Conservation (phyloP, 345 rosid genomes). For the Mangifera indica region DNA sequence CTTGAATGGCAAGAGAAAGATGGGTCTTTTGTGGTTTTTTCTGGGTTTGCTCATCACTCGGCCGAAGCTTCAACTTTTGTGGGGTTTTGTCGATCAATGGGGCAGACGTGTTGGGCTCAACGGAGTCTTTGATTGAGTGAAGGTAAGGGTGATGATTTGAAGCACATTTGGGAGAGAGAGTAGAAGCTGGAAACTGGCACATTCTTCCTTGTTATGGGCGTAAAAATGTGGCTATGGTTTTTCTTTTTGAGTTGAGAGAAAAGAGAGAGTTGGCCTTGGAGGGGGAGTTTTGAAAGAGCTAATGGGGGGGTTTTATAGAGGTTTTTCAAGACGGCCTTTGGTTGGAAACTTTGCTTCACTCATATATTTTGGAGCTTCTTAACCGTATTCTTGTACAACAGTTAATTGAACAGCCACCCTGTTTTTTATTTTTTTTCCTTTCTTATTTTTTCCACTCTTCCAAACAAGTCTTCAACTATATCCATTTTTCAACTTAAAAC, state of each 20-base stretch:
- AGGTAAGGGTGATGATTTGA: neutral
- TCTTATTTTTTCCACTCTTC: neutral
- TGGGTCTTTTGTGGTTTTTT: slow-evolving; percentile 15
- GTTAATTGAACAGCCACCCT: neutral
- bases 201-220: slow-evolving; percentile 4
- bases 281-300: slow-evolving; percentile 7
- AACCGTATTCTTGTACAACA: neutral
- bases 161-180: neutral
- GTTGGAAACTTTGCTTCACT: neutral
- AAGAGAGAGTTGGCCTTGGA: neutral
- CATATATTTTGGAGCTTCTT: neutral
- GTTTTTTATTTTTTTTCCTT: neutral
- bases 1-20: slow-evolving; percentile 36
- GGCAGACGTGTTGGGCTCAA: slow-evolving; percentile 11
- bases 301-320: slow-evolving; percentile 22
- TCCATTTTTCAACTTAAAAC: neutral
- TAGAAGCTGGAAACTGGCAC: neutral
- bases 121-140: slow-evolving; percentile 1
- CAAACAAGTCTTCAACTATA: neutral
- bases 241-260: neutral
- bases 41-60: neutral
- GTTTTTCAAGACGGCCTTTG: neutral
- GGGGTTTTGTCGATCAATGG: slow-evolving; percentile 18
- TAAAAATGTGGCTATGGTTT: no score
- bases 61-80: slow-evolving; percentile 1